Conservation (phyloP, 306 rosid species). For the Vicia faba region DNA sequence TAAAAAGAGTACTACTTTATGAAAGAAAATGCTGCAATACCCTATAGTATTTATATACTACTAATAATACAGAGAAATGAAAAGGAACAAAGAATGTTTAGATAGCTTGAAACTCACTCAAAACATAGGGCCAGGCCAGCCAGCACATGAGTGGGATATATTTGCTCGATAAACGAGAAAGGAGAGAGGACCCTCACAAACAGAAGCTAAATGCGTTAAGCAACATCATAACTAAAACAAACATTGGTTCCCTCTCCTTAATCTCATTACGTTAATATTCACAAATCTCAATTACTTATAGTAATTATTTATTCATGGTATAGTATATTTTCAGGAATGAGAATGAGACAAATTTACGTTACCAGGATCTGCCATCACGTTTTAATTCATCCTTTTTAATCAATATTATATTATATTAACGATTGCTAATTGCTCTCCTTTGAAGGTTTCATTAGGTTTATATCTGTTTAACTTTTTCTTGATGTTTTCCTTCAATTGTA, state of each 20-base stretch:
- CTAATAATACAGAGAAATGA: slow-evolving; percentile 3
- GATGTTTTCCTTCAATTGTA: background rate
- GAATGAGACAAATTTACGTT: slow-evolving; percentile 52
- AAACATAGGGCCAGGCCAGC: slow-evolving; percentile 40
- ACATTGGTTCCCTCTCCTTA: slow-evolving; percentile 43
- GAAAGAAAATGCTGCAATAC: background rate
- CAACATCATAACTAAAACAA: slow-evolving; percentile 50
- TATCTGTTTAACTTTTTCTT: background rate
- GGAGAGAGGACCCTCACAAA: slow-evolving; percentile 9
- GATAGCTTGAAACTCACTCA: slow-evolving; percentile 56
- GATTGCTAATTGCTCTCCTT: background rate
- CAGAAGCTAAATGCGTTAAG: slow-evolving; percentile 65
- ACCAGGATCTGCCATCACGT: slow-evolving; percentile 46
- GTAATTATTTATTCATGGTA: background rate
- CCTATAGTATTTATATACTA: background rate
- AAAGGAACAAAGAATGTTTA: slow-evolving; percentile 38
- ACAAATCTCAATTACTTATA: slow-evolving; percentile 60
- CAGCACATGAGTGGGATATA: slow-evolving; percentile 62
- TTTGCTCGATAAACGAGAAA: slow-evolving; percentile 49
- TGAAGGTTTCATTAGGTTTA: background rate
- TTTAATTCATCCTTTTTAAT: slow-evolving; percentile 27
- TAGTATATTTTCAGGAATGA: slow-evolving; percentile 39
- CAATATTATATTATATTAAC: background rate
- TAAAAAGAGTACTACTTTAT: background rate
- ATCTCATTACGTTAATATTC: slow-evolving; percentile 80